Evolutionary conservation across 75 land plant species (phyloP).

Genomic region (Ceratopteris richardii): DNA sequence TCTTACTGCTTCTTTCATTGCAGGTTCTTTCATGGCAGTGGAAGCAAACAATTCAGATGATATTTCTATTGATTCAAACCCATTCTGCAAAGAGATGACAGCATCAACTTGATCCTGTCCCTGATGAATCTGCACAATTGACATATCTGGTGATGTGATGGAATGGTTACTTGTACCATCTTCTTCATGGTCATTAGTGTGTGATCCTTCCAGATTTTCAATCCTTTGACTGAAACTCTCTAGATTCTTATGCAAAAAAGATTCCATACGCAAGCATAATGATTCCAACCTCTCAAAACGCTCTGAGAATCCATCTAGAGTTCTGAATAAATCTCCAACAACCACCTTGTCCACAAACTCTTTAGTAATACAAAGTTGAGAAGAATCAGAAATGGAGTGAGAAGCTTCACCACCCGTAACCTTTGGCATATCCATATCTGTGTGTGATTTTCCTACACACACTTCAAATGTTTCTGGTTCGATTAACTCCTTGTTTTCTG

Average conservation of each 20-base stretch:
- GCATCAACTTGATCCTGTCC: no score
- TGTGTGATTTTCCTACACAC: not conserved
- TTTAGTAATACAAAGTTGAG: not conserved
- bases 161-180: no score
- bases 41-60: no score
- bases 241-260: constrained; percentile 44
- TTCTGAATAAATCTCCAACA: not conserved
- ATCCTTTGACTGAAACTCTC: constrained; percentile 49
- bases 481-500: not conserved
- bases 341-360: not conserved
- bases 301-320: constrained; percentile 31
- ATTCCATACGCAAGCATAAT: constrained; percentile 50
- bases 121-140: no score
- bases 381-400: not conserved
- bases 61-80: no score
- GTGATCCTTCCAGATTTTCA: constrained; percentile 23
- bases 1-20: no score
- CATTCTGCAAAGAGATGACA: no score
- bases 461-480: not conserved
- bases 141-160: no score
- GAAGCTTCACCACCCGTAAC: no score
- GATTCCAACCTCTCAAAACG: constrained; percentile 48
- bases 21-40: no score
- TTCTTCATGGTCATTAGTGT: not conserved
- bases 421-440: not conserved